Base-by-base conservation (phyloP, 2,329 filamentous ascomycete genomes). In the Botrytis hyacinthi region DNA sequence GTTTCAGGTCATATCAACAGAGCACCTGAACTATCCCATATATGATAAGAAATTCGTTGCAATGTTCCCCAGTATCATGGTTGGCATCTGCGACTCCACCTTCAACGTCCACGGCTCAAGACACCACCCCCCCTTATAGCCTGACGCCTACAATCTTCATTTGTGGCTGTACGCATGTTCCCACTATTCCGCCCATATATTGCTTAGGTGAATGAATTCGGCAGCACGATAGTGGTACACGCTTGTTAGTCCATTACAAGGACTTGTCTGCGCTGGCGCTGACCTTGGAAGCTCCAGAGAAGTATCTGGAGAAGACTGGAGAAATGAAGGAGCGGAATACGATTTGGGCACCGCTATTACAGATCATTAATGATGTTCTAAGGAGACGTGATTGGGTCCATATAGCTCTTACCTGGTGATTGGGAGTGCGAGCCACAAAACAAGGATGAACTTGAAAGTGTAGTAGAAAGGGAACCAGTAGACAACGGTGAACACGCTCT, bases 381-480 rank as follows among this genome's bases (percentile, higher is more conserved):
- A 48, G 37, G 29, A 51, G 9, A 29, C 20, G 22, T 26, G 26
- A 29, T 57, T n/a, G 29, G 42, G n/a, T 14, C 2, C 4, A 72
- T 44, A 20, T 22, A 35, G n/a, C 61, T 86, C 92, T 83, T 91
- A 98, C 95, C 88, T 87, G 87, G 97, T 98, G 84, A 93, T 89
- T 83, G 96, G 96, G 81, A 99, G 94, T 80, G 95, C 91, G 86
- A 99, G 94, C 96, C 96, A 99, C 83, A 99, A 91, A 80, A 98
- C 89, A 83, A 98, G 92, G 82, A 97, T 87, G 83, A 99, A 98
- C 90, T 99, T 99, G 92, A 99, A 98, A 83, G 95, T 95, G 86
- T 93, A 99, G 92, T 99, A 99, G 87, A 99, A 99, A 82, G 96
- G 92, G 87, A 97, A 94, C 93, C 93, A 97, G 89, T 96, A 96